Conservation (phyloP, 1,139 yeast species). For the Kodamaea ohmeri region DNA sequence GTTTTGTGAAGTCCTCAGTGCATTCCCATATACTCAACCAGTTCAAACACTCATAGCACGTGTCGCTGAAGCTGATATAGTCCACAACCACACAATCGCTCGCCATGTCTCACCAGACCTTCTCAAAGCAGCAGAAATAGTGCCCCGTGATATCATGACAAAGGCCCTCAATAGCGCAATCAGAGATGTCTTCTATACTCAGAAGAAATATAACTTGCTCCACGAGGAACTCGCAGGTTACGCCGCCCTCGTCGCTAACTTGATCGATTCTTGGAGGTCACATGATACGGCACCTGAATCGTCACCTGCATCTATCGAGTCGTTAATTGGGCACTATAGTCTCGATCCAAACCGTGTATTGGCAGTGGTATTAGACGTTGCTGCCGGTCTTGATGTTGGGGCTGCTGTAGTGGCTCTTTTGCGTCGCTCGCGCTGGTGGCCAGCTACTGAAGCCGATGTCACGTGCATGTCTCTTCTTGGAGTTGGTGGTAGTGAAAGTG, state of each 20-base stretch:
- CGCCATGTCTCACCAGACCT: slow-evolving; percentile 37
- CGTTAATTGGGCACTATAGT: slow-evolving; percentile 76
- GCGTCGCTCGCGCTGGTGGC: slow-evolving; percentile 66
- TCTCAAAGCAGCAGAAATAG: slow-evolving; percentile 33
- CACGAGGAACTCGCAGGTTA: slow-evolving; percentile 83
- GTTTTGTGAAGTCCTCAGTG: slow-evolving; percentile 46
- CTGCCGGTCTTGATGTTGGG: slow-evolving; percentile 42
- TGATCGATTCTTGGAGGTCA: no score
- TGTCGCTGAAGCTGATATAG: no score
- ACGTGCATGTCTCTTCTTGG: slow-evolving; percentile 29
- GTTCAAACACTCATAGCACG: slow-evolving; percentile 29
- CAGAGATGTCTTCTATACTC: slow-evolving; percentile 61
- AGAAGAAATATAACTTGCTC: slow-evolving; percentile 69
- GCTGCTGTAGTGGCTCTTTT: slow-evolving; percentile 50
- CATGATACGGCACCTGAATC: no score
- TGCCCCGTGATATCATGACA: slow-evolving; percentile 37
- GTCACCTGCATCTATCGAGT: no score
- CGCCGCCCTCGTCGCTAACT: slow-evolving; percentile 60
- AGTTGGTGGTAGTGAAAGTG: slow-evolving; percentile 50
- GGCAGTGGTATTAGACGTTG: slow-evolving; percentile 57
- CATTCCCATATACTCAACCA: slow-evolving; percentile 36
- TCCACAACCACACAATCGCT: slow-evolving; percentile 33
- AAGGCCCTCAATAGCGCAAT: slow-evolving; percentile 44
- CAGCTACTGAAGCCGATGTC: slow-evolving; percentile 34
- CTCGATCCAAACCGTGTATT: slow-evolving; percentile 75